Evolutionary conservation across 2,329 filamentous ascomycete species (phyloP).

Genomic region (Huntiella moniliformis): DNA sequence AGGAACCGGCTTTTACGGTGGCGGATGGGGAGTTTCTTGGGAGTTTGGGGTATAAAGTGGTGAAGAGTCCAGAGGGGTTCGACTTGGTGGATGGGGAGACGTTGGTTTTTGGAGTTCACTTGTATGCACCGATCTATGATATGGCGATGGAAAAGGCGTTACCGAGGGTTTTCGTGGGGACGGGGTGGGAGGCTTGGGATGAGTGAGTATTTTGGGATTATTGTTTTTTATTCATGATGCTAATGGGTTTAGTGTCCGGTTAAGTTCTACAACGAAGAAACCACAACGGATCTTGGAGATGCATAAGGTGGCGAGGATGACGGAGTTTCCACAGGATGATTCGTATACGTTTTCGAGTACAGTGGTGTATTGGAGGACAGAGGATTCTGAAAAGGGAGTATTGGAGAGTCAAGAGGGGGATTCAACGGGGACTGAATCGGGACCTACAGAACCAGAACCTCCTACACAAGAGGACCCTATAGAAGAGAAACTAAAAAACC

Average conservation of each 20-base stretch:
- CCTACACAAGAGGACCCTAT: neutral
- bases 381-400: neutral
- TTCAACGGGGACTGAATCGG: neutral
- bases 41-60: conserved; percentile 32
- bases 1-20: conserved; percentile 33
- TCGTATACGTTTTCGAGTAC: conserved; percentile 24
- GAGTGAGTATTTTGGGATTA: conserved; percentile 20
- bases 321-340: conserved; percentile 22
- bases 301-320: conserved; percentile 17
- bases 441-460: neutral
- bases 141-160: conserved; percentile 25
- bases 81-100: conserved; percentile 27
- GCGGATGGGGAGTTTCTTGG: conserved; percentile 33
- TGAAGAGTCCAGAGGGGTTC: conserved; percentile 34
- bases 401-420: neutral
- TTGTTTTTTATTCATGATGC: too few species aligned
- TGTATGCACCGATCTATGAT: conserved; percentile 35
- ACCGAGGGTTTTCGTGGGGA: conserved; percentile 41
- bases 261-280: neutral
- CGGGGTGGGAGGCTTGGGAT: conserved; percentile 31
- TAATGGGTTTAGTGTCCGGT: neutral
- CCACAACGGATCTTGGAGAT: conserved; percentile 18
- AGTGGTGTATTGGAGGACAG: conserved; percentile 21
- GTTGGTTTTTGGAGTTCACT: conserved; percentile 44
- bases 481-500: neutral